These are phyloP conservation scores for Alternaria sp. DNA, from an alignment of 2,329 filamentous ascomycete species.

Conservation along the genomic window DNA sequence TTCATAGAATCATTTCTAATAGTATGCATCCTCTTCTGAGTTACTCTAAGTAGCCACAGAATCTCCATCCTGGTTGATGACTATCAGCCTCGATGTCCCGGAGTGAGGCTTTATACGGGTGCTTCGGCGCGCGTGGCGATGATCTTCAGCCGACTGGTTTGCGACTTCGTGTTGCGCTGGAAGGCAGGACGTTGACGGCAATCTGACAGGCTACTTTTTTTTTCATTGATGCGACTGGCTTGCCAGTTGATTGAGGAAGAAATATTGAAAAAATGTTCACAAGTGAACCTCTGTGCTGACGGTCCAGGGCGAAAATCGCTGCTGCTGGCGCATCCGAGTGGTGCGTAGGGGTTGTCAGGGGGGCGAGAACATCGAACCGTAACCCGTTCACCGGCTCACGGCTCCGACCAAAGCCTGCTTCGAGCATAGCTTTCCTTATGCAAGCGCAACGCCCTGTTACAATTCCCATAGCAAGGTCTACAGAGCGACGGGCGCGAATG, in stretches of 20 bases:
- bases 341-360: no score
- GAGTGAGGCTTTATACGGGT: constrained; percentile 77
- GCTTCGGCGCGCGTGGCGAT: constrained; percentile 91
- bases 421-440: background rate
- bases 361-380: background rate
- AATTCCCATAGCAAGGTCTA: background rate
- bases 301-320: rapidly evolving
- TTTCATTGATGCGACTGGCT: constrained; percentile 48
- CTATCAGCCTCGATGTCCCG: constrained; percentile 81
- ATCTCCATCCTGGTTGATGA: constrained; percentile 92
- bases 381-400: no score
- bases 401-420: background rate
- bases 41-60: constrained; percentile 93
- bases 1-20: constrained; percentile 93
- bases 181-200: constrained; percentile 82
- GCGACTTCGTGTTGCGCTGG: constrained; percentile 78
- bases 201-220: constrained; percentile 77
- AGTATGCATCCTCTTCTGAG: constrained; percentile 94
- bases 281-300: rapidly evolving
- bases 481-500: background rate
- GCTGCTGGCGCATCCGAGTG: background rate
- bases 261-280: background rate
- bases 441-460: background rate
- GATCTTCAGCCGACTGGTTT: constrained; percentile 82
- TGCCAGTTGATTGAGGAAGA: constrained; percentile 46